These are phyloP conservation scores for Salvia splendens DNA, from an alignment of 257 asterid genomes.

Conservation along the genomic window DNA sequence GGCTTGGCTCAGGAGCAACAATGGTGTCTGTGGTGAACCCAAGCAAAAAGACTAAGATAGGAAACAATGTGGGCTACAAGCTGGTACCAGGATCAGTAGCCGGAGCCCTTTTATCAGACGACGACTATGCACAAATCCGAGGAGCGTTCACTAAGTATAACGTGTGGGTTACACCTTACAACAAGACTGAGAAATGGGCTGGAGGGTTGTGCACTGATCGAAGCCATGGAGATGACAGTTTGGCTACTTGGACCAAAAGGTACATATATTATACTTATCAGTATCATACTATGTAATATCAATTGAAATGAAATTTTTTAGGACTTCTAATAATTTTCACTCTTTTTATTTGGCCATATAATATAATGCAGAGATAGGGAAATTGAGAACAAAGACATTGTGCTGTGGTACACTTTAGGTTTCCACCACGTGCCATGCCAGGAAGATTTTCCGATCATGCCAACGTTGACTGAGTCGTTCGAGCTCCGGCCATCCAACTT, in stretches of 20 bases:
- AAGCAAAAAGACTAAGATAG: slow-evolving; percentile 48
- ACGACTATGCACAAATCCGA: slow-evolving; percentile 50
- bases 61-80: slow-evolving; percentile 52
- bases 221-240: slow-evolving; percentile 53
- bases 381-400: slow-evolving; percentile 57
- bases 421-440: slow-evolving; percentile 65
- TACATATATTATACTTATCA: slow-evolving; percentile 16
- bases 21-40: slow-evolving; percentile 51
- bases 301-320: not conserved
- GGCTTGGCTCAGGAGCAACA: slow-evolving; percentile 34
- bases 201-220: slow-evolving; percentile 52
- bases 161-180: slow-evolving; percentile 59
- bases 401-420: slow-evolving; percentile 65
- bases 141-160: slow-evolving; percentile 50
- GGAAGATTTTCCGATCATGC: slow-evolving; percentile 70
- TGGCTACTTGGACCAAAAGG: slow-evolving; percentile 53
- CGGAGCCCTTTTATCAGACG: slow-evolving; percentile 37
- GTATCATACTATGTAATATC: not conserved
- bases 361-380: slow-evolving; percentile 47
- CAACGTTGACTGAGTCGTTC: slow-evolving; percentile 42
- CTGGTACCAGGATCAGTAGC: slow-evolving; percentile 44
- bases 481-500: slow-evolving; percentile 63
- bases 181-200: slow-evolving; percentile 61
- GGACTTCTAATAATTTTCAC: not conserved
- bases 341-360: not conserved